Base-by-base conservation (phyloP, 768 basidiomycete species). In the Cystobasidium onofrii region DNA sequence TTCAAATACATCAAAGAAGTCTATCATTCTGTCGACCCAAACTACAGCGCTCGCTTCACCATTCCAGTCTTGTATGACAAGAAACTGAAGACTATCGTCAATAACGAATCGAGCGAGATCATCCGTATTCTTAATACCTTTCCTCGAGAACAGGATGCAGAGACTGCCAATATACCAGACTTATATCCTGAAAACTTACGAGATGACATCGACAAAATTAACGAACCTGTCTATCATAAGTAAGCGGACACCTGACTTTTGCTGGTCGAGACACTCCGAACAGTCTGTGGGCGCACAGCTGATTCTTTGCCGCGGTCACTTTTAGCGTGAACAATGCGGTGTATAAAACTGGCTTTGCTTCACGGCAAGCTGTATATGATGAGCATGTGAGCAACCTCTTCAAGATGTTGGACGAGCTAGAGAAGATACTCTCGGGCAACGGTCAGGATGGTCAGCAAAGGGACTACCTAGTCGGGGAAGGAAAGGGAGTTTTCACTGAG, bases 41-140 rank as follows among this genome's bases (percentile, higher is more conserved):
- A 44, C 31, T 73, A 62, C 63, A 34, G 0, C 20, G 29, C 20
- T 50, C 81, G 89, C 43, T 91, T 90, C 83, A 91, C 91, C 0
- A 90, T 91, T 6, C 92, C 92, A 9, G 82, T 92, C 25, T 84
- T 97, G 6, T 96, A 90, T 89, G 94, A 96, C 82, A 93, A 88
- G 84, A 90, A 93, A 43, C 82, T 80, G 54, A 33, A 18, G 23
- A 67, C 41, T 7, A 34, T 57, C 7, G 67, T 52, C 27, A 46
- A 70, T n/a, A 70, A 70, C 52, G 70, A 73, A 39, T 89, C 88
- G 76, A 88, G 90, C 0, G 93, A 97, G 82, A 92, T 96, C 79
- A 91, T 96, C 78, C 88, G 94, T 69, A 89, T 93, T 1, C 86
- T 97, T 82, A 95, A 87, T 15, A 77, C 89, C 31, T 72, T 95